Conservation (phyloP, 805 yeast genomes). For the Wickerhamiella australiensis region DNA sequence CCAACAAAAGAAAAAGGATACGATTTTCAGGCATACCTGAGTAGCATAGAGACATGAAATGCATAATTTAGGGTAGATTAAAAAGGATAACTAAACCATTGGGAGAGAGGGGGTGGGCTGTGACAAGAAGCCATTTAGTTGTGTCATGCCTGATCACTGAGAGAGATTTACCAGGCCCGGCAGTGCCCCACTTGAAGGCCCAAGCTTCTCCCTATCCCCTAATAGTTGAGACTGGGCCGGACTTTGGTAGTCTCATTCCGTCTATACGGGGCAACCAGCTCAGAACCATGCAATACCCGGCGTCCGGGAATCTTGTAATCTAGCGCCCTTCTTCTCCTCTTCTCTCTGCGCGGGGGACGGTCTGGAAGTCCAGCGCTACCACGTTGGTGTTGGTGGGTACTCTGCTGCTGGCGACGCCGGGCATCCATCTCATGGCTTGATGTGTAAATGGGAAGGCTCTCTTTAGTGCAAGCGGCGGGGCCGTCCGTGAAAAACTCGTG, state of each 20-base stretch:
- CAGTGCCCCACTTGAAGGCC: too few species aligned
- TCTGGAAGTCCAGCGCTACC: constrained; percentile 4
- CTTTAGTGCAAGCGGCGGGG: constrained; percentile 51
- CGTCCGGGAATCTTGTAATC: constrained; percentile 19
- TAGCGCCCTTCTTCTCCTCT: constrained; percentile 17
- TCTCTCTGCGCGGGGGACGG: constrained; percentile 6
- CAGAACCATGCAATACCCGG: constrained; percentile 16
- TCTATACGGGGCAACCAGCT: constrained; percentile 22
- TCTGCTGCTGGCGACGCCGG: constrained; percentile 15
- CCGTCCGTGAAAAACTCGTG: constrained; percentile 55
- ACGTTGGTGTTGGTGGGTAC: constrained; percentile 10
- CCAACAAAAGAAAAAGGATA: constrained; percentile 20
- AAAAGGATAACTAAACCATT: too few species aligned
- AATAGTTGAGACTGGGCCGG: not conserved
- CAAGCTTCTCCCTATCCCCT: too few species aligned
- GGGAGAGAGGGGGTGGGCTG: too few species aligned
- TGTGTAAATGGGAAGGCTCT: constrained; percentile 55
- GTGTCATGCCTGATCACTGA: too few species aligned
- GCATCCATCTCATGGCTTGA: constrained; percentile 82
- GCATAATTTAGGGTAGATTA: not conserved
- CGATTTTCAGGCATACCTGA: constrained; percentile 11
- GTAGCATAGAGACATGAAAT: not conserved
- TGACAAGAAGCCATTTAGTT: too few species aligned
- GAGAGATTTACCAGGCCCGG: too few species aligned
- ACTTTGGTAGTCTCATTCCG: constrained; percentile 11